Percentiles rank a stretch among this genome's conserved stretches.
These are phyloP conservation scores for Cotoneaster glaucophyllus DNA, from an alignment of 306 rosid genomes.

Conservation along the genomic window DNA sequence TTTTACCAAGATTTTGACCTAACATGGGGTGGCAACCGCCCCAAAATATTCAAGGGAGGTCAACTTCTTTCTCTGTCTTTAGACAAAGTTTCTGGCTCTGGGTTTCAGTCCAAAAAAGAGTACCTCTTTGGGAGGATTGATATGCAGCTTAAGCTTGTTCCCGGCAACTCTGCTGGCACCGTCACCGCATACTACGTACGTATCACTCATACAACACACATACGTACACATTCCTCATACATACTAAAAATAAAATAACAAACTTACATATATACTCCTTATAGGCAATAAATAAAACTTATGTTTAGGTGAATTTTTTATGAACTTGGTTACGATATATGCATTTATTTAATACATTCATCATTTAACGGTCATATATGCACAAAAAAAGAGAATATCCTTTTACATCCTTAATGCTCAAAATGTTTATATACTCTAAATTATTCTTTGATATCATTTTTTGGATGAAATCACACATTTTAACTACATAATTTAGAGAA, in stretches of 20 bases:
- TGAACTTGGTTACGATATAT: too few species aligned
- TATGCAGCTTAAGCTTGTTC: slow-evolving; percentile 88
- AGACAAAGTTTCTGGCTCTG: slow-evolving; percentile 75
- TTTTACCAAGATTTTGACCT: slow-evolving; percentile 64
- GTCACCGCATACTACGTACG: slow-evolving; percentile 82
- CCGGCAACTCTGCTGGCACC: slow-evolving; percentile 88
- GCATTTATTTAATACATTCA: too few species aligned
- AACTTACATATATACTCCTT: too few species aligned
- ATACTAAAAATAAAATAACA: neutral
- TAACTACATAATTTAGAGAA: neutral
- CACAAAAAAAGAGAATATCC: too few species aligned
- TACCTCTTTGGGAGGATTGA: slow-evolving; percentile 70
- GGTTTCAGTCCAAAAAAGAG: slow-evolving; percentile 64
- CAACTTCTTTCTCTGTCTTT: slow-evolving; percentile 66
- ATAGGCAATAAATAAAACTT: too few species aligned
- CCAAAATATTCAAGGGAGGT: slow-evolving; percentile 58
- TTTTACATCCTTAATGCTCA: too few species aligned
- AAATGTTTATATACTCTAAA: too few species aligned
- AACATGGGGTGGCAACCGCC: slow-evolving; percentile 68
- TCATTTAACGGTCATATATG: too few species aligned
- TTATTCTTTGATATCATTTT: neutral
- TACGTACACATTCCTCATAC: too few species aligned
- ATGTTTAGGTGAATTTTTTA: too few species aligned
- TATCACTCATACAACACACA: neutral
- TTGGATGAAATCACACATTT: neutral